Evolutionary conservation across 495 filamentous ascomycete species (phyloP).

Genomic region (Penicillium malachiteum): DNA sequence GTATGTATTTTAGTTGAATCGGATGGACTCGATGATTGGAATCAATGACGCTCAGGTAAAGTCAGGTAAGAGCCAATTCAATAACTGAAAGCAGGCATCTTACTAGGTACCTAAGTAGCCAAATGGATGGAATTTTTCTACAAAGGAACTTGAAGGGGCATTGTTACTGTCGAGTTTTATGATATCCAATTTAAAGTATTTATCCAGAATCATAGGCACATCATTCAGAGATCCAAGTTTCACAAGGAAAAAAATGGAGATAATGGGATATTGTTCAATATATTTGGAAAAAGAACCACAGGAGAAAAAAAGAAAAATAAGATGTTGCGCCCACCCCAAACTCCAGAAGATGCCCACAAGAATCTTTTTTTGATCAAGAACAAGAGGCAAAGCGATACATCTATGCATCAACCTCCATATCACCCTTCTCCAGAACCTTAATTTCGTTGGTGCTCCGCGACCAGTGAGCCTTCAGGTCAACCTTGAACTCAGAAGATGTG

Average conservation of each 20-base stretch:
- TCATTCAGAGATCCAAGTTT: conserved; percentile 28
- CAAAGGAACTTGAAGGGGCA: too few species aligned
- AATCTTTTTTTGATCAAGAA: conserved; percentile 27
- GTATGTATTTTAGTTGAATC: conserved; percentile 51
- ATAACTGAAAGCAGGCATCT: conserved; percentile 35
- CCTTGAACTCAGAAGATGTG: conserved; percentile 81
- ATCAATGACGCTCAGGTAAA: conserved; percentile 53
- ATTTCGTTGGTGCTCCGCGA: conserved; percentile 40
- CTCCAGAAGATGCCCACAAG: conserved; percentile 39
- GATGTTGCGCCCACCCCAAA: conserved; percentile 34
- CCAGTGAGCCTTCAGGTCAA: conserved; percentile 68
- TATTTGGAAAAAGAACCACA: conserved; percentile 17
- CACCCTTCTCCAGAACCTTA: conserved; percentile 38
- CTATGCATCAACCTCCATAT: conserved; percentile 45
- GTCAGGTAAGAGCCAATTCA: conserved; percentile 63
- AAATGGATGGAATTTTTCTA: conserved; percentile 27
- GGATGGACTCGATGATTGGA: conserved; percentile 18
- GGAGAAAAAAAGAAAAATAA: conserved; percentile 20
- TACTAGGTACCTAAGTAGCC: conserved; percentile 21
- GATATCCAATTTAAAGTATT: conserved; percentile 22
- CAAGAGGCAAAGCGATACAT: conserved; percentile 21
- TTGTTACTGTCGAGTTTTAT: conserved; percentile 11
- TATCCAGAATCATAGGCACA: conserved; percentile 41
- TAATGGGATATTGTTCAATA: conserved; percentile 22
- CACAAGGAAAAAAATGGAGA: conserved; percentile 15